phyloP scores from a whole-genome alignment of 306 rosid genomes.

The Spatholobus suberectus region DNA sequence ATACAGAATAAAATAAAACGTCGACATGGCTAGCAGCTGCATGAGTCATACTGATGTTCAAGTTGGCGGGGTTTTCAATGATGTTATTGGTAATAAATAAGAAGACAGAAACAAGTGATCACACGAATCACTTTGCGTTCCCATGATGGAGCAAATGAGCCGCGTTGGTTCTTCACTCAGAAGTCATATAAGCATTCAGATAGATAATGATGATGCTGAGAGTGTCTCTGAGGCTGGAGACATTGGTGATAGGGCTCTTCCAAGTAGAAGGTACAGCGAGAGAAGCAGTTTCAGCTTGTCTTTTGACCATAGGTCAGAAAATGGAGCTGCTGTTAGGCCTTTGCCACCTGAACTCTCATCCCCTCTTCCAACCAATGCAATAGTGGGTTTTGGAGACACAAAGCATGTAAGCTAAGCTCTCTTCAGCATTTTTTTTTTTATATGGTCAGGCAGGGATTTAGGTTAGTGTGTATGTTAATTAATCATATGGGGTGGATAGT shows the following conservation, averaged over 20 bases:
- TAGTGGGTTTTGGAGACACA: constrained; percentile 39
- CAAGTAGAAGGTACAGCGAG: constrained; percentile 53
- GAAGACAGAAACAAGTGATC: no score
- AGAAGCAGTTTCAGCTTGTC: constrained; percentile 19
- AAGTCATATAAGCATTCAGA: constrained; percentile 20
- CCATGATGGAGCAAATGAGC: no score
- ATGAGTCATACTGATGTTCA: no score
- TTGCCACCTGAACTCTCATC: background rate
- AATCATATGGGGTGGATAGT: background rate
- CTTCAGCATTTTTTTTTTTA: background rate
- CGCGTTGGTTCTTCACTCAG: no score
- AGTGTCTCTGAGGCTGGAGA: constrained; percentile 39
- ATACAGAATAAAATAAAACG: no score
- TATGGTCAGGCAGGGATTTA: background rate
- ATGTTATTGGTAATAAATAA: no score
- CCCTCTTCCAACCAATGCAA: constrained; percentile 45
- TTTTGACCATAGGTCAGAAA: constrained; percentile 45
- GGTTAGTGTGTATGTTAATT: background rate
- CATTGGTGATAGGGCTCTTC: constrained; percentile 74
- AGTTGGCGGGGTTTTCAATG: no score
- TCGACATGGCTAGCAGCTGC: no score
- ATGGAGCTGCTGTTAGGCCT: constrained; percentile 30
- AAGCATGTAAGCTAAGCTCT: constrained; percentile 52
- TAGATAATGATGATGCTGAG: constrained; percentile 49
- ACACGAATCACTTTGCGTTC: no score